Evolutionary conservation across 176 grass and related monocot species (phyloP), one percentile per base, ranked within the genome.

Genomic region (Calamus simplicifolius): DNA sequence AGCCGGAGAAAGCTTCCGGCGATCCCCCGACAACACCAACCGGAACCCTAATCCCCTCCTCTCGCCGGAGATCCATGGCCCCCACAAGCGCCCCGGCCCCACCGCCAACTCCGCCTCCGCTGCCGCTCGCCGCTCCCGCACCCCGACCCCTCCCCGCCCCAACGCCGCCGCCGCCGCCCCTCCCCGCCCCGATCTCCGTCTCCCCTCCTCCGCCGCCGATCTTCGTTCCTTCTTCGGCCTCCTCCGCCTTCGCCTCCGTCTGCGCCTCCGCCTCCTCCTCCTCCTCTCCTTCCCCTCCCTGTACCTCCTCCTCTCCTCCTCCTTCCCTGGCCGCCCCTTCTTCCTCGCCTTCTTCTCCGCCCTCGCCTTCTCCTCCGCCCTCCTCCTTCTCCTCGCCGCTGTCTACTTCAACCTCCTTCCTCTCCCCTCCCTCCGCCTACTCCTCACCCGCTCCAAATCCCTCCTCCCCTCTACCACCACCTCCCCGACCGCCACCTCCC

Each of bases 301-400:
- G 2, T 50, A 27, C 49, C 48, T 50, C 62, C 62, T 65, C 48
- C 18, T 65, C 62, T 3, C 51, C 49, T 65, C 62, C 62, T 65
- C 49, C 48, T 23, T 18, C 62, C 16, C 49, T 25, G 3, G 35
- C 35, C 62, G 48, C 25, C 27, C 51, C 48, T 48, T 49, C 48
- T 51, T 28, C 62, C 23, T 65, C 12, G 7, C 51, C 5, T 49
- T 65, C 62, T 25, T 65, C 62, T 65, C 49, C 48, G 62, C 62
- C 62, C 62, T 65, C 49, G 62, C 25, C 49, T 52, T 25, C 49
- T 15, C 19, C 6, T 23, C 25, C 4, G 62, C 23, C 49, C 15
- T 27, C 12, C 25, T 48, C 4, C 25, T 65, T 49, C 51, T 65
- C 62, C 51, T 25, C 19, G 62, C 62, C 48, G 48, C 51, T 15